Percentiles rank a stretch among this genome's conserved stretches.
phyloP scores from a whole-genome alignment of 2,329 filamentous ascomycete species.

The Camillea tinctor region DNA sequence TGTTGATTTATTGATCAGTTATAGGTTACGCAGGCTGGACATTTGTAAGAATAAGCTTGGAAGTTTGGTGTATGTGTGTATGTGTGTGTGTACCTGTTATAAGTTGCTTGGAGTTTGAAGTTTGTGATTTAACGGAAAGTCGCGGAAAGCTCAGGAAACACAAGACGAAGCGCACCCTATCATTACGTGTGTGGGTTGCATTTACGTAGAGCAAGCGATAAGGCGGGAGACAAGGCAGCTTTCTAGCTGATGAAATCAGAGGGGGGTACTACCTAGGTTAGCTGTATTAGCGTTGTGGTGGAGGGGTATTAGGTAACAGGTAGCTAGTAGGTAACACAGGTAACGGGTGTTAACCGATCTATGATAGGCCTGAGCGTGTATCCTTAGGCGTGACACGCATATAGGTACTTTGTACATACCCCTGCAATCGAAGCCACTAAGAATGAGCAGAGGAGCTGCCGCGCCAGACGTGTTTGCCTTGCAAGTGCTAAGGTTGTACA shows the following conservation, averaged over 20 bases:
- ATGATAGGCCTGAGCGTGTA: conserved; percentile 23
- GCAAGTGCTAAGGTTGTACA: conserved; percentile 5
- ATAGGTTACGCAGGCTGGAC: too few relatives aligned
- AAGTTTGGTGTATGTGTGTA: too few relatives aligned
- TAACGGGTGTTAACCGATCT: neutral
- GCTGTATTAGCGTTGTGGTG: neutral
- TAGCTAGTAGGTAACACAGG: too few relatives aligned
- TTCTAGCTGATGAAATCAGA: neutral
- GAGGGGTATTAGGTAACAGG: neutral
- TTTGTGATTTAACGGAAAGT: neutral
- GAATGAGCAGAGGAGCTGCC: conserved; percentile 15
- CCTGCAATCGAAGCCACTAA: conserved; percentile 9
- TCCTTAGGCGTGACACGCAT: neutral
- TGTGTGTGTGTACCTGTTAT: too few relatives aligned
- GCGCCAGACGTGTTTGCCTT: conserved; percentile 28
- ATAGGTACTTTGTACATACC: neutral
- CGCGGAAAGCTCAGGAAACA: neutral
- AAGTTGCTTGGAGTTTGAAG: too few relatives aligned
- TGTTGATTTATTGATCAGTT: too few relatives aligned
- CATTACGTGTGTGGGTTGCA: neutral
- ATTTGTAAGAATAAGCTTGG: too few relatives aligned
- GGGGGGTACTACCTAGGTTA: neutral
- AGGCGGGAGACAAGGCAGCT: neutral
- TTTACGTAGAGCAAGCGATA: neutral
- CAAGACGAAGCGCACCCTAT: neutral